Evolutionary conservation across 2,329 filamentous ascomycete genomes (phyloP).

Genomic region (Zopfia rhizophila): DNA sequence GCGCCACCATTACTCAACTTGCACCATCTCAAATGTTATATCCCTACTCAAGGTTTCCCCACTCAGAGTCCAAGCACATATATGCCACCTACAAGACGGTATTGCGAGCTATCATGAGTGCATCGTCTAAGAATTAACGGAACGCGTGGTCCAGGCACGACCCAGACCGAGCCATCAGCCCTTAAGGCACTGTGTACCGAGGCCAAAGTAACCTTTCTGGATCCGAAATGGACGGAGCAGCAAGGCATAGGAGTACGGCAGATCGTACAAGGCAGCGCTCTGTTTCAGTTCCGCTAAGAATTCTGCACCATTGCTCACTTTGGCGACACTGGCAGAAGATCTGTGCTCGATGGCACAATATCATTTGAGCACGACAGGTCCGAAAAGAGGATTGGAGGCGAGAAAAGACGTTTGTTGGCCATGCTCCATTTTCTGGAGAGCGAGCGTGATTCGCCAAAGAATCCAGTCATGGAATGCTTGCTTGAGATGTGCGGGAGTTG

Average conservation of each 20-base stretch:
- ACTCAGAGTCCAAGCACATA: slow-evolving; percentile 31
- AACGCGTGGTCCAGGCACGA: slow-evolving; percentile 28
- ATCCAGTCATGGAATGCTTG: slow-evolving; percentile 26
- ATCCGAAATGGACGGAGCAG: slow-evolving; percentile 23
- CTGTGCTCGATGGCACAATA: no score
- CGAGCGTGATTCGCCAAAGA: slow-evolving; percentile 20
- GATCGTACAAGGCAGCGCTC: slow-evolving; percentile 21
- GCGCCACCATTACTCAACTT: slow-evolving; percentile 25
- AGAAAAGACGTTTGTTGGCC: no score
- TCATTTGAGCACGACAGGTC: no score
- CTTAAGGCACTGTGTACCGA: slow-evolving; percentile 26
- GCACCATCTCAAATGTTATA: slow-evolving; percentile 19
- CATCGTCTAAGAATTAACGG: slow-evolving; percentile 26
- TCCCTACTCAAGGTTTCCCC: slow-evolving; percentile 18
- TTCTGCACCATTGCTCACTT: slow-evolving; percentile 4
- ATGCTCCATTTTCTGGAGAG: slow-evolving; percentile 2
- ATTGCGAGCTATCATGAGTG: slow-evolving; percentile 8
- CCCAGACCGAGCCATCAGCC: slow-evolving; percentile 24
- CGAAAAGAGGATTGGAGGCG: no score
- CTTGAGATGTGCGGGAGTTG: not conserved
- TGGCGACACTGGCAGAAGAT: not conserved
- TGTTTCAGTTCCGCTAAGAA: slow-evolving; percentile 12
- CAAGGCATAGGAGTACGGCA: slow-evolving; percentile 25
- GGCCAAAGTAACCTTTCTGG: slow-evolving; percentile 22
- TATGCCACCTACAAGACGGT: slow-evolving; percentile 26